Conservation (phyloP, 78 protist genomes). For the Speleostelium caveatum region DNA sequence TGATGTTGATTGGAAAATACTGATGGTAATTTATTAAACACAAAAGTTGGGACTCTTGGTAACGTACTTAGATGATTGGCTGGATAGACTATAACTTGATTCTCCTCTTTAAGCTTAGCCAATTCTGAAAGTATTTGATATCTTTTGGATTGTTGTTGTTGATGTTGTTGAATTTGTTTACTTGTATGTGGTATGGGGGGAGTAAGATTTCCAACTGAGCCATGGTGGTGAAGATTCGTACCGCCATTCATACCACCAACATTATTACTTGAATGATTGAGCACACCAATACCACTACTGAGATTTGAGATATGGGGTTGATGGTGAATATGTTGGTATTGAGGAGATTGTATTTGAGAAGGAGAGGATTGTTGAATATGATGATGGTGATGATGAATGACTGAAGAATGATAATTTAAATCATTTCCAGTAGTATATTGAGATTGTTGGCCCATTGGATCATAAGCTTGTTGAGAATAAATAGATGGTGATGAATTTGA, state of each 20-base stretch:
- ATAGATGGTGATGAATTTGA: too few species aligned
- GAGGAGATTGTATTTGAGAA: not conserved
- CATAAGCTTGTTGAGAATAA: too few species aligned
- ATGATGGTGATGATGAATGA: not conserved
- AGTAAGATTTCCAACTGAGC: too few species aligned
- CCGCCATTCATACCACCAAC: not conserved
- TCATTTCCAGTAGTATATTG: too few species aligned
- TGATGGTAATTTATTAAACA: constrained; percentile 54
- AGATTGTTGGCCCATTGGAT: too few species aligned
- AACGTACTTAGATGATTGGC: constrained; percentile 56
- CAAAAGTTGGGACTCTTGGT: constrained; percentile 68
- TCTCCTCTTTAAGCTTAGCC: constrained; percentile 28
- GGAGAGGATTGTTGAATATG: not conserved
- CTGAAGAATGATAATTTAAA: not conserved
- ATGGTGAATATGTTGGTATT: not conserved
- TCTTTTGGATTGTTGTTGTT: constrained; percentile 20
- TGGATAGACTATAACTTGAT: constrained; percentile 58
- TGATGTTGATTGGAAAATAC: constrained; percentile 26
- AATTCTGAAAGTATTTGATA: constrained; percentile 21
- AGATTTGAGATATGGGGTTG: too few species aligned
- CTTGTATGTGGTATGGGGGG: too few species aligned
- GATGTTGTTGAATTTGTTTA: constrained; percentile 47
- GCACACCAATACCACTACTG: too few species aligned
- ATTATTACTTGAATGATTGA: not conserved
- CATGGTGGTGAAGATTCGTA: not conserved